phyloP scores from a whole-genome alignment of 164 flowering plant genomes.

The Saururus chinensis region DNA sequence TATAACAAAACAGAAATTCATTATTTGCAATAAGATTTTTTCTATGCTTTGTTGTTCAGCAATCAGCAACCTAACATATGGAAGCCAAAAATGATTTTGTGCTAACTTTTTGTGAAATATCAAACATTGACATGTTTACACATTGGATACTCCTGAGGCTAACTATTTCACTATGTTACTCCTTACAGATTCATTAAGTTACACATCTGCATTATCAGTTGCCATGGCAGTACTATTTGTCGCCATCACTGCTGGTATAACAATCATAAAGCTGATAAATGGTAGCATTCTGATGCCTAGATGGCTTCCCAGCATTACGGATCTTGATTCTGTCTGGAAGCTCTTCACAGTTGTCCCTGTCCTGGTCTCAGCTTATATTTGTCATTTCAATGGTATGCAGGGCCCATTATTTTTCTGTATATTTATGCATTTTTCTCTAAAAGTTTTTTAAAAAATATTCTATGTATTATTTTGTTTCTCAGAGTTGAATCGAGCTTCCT shows the following conservation, averaged over 20 bases:
- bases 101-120: neutral
- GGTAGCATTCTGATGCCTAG: constrained; percentile 72
- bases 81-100: neutral
- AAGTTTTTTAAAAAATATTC: too few relatives aligned
- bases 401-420: neutral
- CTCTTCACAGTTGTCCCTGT: constrained; percentile 88
- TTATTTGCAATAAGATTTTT: too few relatives aligned
- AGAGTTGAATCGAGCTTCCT: neutral
- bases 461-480: too few relatives aligned
- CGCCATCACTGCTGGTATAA: constrained; percentile 69
- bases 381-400: constrained; percentile 83
- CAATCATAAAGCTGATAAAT: constrained; percentile 46
- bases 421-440: too few relatives aligned
- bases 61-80: too few relatives aligned
- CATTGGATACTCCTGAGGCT: neutral
- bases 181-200: constrained; percentile 77
- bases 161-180: neutral
- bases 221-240: constrained; percentile 84
- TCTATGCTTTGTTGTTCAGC: neutral
- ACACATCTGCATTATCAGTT: constrained; percentile 85
- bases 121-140: neutral
- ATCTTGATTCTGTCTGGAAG: constrained; percentile 48
- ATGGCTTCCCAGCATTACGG: constrained; percentile 56
- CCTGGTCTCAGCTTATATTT: constrained; percentile 84
- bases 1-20: too few relatives aligned